Percentiles rank a stretch among this genome's conserved stretches.
Evolutionary conservation across 768 basidiomycete species (phyloP).

Genomic region (Termitomyces eurrhizus): DNA sequence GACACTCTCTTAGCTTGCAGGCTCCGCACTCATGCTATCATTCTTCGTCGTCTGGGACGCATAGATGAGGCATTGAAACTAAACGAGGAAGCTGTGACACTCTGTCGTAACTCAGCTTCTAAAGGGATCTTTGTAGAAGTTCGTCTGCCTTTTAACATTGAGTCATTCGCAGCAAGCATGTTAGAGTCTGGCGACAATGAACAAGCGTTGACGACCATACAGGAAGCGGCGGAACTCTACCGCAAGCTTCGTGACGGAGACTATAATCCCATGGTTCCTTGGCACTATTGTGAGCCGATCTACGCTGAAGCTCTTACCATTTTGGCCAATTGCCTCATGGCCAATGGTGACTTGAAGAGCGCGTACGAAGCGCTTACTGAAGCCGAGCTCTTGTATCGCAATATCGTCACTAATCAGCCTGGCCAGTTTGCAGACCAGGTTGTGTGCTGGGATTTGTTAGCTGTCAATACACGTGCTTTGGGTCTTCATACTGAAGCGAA

Average conservation of each 20-base stretch:
- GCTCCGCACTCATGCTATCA: background rate
- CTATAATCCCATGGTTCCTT: constrained; percentile 1
- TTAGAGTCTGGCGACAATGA: constrained; percentile 5
- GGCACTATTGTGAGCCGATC: constrained; percentile 6
- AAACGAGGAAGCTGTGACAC: constrained; percentile 8
- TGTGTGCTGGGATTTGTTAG: constrained; percentile 6
- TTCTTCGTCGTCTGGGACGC: background rate
- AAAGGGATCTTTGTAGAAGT: constrained; percentile 4
- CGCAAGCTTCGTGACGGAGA: background rate
- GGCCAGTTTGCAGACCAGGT: background rate
- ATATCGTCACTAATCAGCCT: background rate
- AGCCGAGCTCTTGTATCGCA: constrained; percentile 2
- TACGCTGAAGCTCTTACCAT: constrained; percentile 3
- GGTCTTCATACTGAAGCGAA: constrained; percentile 1
- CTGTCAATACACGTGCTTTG: constrained; percentile 1
- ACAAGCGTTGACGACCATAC: constrained; percentile 1
- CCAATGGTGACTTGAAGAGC: background rate
- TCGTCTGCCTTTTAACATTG: constrained; percentile 7
- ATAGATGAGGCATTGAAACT: constrained; percentile 9
- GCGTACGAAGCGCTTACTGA: constrained; percentile 5
- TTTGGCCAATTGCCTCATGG: constrained; percentile 6
- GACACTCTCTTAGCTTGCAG: constrained; percentile 7
- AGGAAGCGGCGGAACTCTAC: constrained; percentile 10
- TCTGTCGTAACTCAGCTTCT: constrained; percentile 5
- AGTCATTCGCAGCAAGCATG: background rate